Base-by-base conservation (phyloP, 139 green algal species). In the Closterium sp. region DNA sequence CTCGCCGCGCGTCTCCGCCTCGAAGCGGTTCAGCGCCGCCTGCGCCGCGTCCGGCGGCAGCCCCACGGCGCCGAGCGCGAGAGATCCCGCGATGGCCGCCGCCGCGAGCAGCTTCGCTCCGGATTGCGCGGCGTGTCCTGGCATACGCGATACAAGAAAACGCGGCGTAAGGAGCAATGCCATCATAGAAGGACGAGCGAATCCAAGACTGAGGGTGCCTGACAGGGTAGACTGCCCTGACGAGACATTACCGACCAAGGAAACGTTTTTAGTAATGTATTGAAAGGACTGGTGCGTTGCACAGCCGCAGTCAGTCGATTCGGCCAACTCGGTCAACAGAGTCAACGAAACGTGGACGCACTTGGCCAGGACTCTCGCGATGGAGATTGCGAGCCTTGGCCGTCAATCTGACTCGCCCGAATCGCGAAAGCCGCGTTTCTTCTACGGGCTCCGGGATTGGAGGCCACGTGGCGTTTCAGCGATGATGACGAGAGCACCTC, bases 11-110 rank as follows among this genome's bases (percentile, higher is more conserved):
- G 79, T 92, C 70, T 94, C 32, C 19, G 91, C 91, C 84, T 95
- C 93, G 62, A 91, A 95, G 62, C 94, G 93, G 91, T 95, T 95
- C n/a, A 95, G 87, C 10, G 92, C 91, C n/a, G 93, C 93, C 0
- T 92, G 31, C 31, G 93, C 91, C 27, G 93, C 85, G 13, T 87
- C 28, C n/a, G 85, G 85, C 85, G 85, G 85, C 85, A 87, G 85
- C 85, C n/a, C 28, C 28, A 87, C 85, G 21, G 85, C 85, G 21
- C 28, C 28, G 1, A 31, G 28, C 85, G 28, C 85, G 85, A 87
- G 85, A 87, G 85, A 87, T 27, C 85, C 85, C 85, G 62, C 62
- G 62, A 79, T 79, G 13, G 62, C 62, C 62, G 62, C 62, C 62
- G 62, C 62, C 19, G 62, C 62, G 62, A 79, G 62, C 62, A 79